Evolutionary conservation across 2,329 filamentous ascomycete species (phyloP).

Genomic region (Juglanconis oblonga): DNA sequence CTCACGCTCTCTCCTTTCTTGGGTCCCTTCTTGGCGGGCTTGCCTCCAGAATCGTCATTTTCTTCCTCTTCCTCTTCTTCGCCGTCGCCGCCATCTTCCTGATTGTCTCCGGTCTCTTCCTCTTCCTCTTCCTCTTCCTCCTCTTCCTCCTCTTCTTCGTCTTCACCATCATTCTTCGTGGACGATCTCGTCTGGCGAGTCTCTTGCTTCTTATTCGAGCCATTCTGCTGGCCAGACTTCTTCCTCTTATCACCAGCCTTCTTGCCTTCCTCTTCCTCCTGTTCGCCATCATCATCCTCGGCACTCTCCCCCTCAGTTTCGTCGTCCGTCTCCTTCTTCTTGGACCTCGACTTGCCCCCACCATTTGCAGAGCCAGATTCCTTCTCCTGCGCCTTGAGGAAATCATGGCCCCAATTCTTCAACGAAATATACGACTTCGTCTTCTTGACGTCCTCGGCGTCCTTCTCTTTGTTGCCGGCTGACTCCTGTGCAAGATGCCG

Average conservation of each 20-base stretch:
- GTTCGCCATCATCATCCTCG: conserved; percentile 6
- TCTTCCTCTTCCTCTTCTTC: conserved; percentile 18
- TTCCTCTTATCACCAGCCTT: conserved; percentile 18
- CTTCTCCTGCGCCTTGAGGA: conserved; percentile 37
- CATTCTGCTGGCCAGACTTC: conserved; percentile 19
- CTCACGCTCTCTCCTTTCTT: conserved; percentile 39
- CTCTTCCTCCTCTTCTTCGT: conserved; percentile 20
- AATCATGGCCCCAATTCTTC: conserved; percentile 62
- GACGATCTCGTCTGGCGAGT: conserved; percentile 20
- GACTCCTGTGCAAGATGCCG: conserved; percentile 64
- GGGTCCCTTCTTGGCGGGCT: conserved; percentile 15
- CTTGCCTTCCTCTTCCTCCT: conserved; percentile 12
- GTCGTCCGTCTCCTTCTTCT: conserved; percentile 1
- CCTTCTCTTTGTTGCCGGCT: conserved; percentile 52
- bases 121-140: conserved; percentile 18
- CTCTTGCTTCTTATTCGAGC: conserved; percentile 21
- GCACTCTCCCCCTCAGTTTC: background rate
- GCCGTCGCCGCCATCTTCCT: conserved; percentile 18
- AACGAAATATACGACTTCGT: conserved; percentile 52
- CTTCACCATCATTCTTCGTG: conserved; percentile 7
- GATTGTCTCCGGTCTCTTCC: conserved; percentile 5
- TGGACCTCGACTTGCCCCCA: conserved; percentile 10
- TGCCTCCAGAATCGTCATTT: conserved; percentile 12
- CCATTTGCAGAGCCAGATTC: conserved; percentile 3
- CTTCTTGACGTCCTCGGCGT: conserved; percentile 40